A percentile compares a stretch with the other conserved stretches of the same genome.
These are phyloP conservation scores for Ascobolus immersus DNA, from an alignment of 495 filamentous ascomycete genomes.

Conservation along the genomic window DNA sequence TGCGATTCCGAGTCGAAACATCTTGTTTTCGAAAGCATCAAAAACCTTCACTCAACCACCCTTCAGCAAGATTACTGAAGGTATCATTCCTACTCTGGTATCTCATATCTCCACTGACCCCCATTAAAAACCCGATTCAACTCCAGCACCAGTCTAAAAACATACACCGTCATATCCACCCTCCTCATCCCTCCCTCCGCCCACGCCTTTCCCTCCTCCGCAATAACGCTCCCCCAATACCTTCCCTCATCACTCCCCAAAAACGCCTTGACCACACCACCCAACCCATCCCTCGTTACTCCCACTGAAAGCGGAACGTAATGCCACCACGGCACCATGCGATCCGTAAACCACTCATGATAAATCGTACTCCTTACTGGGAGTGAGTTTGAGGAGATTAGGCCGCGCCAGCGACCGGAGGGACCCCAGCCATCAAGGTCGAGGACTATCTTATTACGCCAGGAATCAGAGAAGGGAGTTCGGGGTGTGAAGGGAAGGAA, in stretches of 20 bases:
- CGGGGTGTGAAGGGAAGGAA: conserved; percentile 6
- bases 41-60: too few species aligned
- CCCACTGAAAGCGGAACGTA: conserved; percentile 24
- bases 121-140: conserved; percentile 12
- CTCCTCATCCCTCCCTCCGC: conserved; percentile 10
- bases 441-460: conserved; percentile 17
- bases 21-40: too few species aligned
- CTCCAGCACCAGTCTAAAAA: conserved; percentile 10
- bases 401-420: conserved; percentile 24
- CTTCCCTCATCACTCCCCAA: conserved; percentile 13
- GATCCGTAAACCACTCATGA: conserved; percentile 33
- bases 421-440: conserved; percentile 33
- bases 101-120: conserved; percentile 8
- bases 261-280: conserved; percentile 20
- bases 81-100: too few species aligned
- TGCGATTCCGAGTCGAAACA: too few species aligned
- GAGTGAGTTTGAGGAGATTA: conserved; percentile 20
- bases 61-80: too few species aligned
- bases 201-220: conserved; percentile 22
- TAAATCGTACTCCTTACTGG: conserved; percentile 26
- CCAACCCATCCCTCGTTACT: conserved; percentile 25
- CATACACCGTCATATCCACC: conserved; percentile 14
- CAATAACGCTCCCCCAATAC: too few species aligned
- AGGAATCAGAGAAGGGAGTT: conserved; percentile 5
- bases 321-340: conserved; percentile 29